Evolutionary conservation across 257 asterid species (phyloP).

Genomic region (Solanum chiquidenum): DNA sequence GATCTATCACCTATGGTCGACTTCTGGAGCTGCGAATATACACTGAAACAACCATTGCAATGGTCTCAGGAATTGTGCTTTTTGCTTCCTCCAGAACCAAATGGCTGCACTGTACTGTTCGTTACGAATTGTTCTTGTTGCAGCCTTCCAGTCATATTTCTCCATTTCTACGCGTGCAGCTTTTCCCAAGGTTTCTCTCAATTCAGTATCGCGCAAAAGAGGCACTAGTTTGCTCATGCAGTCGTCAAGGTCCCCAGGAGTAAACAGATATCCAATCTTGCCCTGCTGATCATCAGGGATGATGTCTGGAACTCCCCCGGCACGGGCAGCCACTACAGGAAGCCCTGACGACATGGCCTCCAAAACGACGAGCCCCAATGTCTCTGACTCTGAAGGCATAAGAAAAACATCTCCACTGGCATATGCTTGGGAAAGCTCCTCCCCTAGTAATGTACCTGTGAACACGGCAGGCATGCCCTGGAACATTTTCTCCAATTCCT

Average conservation of each 20-base stretch:
- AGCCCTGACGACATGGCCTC: conserved; percentile 99
- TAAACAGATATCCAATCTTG: conserved; percentile 61
- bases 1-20: conserved; percentile 13
- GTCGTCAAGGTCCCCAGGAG: conserved; percentile 79
- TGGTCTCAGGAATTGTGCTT: conserved; percentile 46
- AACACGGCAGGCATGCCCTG: conserved; percentile 68
- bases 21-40: conserved; percentile 21
- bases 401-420: conserved; percentile 89
- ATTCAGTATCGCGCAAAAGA: conserved; percentile 39
- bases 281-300: conserved; percentile 83
- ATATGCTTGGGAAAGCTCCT: conserved; percentile 91
- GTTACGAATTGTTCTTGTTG: conserved; percentile 64
- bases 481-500: conserved; percentile 74
- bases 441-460: conserved; percentile 85
- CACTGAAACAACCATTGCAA: conserved; percentile 61
- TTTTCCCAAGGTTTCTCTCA: conserved; percentile 61
- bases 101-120: conserved; percentile 79
- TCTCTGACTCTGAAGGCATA: conserved; percentile 96
- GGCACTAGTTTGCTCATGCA: conserved; percentile 71
- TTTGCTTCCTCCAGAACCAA: conserved; percentile 84
- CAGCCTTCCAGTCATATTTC: conserved; percentile 93
- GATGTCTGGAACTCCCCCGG: conserved; percentile 93
- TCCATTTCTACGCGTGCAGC: conserved; percentile 81
- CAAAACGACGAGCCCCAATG: conserved; percentile 78
- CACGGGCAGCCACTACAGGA: conserved; percentile 94